Percentiles rank a stretch among this genome's conserved stretches.
Conservation (phyloP, 768 basidiomycete species). For the Antrodiella citrinella region DNA sequence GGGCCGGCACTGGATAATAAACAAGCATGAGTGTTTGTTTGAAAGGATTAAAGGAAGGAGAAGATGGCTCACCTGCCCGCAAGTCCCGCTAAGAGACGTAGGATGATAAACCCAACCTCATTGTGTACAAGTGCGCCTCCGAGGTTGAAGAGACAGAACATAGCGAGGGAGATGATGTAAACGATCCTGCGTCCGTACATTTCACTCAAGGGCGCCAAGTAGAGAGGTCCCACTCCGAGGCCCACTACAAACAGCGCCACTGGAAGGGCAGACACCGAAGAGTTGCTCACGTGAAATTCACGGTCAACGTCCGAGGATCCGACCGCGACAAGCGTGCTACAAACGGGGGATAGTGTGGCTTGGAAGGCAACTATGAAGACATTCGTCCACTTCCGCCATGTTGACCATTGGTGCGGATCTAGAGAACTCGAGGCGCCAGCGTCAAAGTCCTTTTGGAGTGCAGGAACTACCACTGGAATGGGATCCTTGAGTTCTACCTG, state of each 20-base stretch:
- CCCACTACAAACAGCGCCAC: background rate
- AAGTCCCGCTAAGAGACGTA: constrained; percentile 30
- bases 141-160: constrained; percentile 54
- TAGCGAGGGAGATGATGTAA: constrained; percentile 50
- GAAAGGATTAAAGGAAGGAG: background rate
- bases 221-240: constrained; percentile 16
- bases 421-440: too few relatives aligned
- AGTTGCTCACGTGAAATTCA: background rate
- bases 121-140: constrained; percentile 23
- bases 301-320: constrained; percentile 2
- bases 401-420: constrained; percentile 3
- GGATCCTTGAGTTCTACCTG: background rate
- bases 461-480: background rate
- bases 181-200: constrained; percentile 57
- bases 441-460: background rate
- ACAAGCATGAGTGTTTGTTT: background rate
- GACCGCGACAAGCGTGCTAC: constrained; percentile 5
- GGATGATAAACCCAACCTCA: constrained; percentile 25
- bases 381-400: constrained; percentile 6
- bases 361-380: constrained; percentile 4
- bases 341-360: constrained; percentile 5
- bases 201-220: constrained; percentile 34
- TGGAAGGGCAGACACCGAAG: constrained; percentile 4
- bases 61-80: constrained; percentile 27
- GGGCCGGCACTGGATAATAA: constrained; percentile 2